Conservation (phyloP, 805 yeast genomes). For the Candida ulmi region DNA sequence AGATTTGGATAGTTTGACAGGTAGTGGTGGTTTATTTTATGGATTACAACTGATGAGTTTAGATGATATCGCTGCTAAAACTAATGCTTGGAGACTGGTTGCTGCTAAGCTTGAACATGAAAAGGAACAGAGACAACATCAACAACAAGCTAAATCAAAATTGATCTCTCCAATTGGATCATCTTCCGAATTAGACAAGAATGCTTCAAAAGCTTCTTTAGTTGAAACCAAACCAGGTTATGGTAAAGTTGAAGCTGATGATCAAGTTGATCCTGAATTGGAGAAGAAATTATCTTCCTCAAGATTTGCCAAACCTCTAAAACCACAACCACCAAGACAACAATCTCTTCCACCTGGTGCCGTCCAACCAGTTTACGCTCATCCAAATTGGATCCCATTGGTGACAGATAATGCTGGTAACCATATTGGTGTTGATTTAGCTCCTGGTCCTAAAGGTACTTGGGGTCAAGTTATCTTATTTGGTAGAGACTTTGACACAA, state of each 20-base stretch:
- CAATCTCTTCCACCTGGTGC: slow-evolving; percentile 73
- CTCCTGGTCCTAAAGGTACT: slow-evolving; percentile 71
- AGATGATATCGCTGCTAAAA: slow-evolving; percentile 75
- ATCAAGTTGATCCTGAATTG: slow-evolving; percentile 12
- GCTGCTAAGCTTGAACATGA: slow-evolving; percentile 35
- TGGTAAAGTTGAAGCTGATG: slow-evolving; percentile 15
- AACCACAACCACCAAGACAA: slow-evolving; percentile 43
- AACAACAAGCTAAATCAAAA: slow-evolving; percentile 14
- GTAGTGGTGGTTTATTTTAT: slow-evolving; percentile 66
- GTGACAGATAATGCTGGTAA: slow-evolving; percentile 87
- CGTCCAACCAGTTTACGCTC: slow-evolving; percentile 76
- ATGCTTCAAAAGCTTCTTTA: slow-evolving; percentile 17
- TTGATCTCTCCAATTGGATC: slow-evolving; percentile 22
- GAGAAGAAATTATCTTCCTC: slow-evolving; percentile 14
- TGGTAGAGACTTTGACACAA: slow-evolving; percentile 92
- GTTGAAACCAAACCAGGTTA: slow-evolving; percentile 26
- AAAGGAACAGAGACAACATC: slow-evolving; percentile 17
- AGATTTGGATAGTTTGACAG: slow-evolving; percentile 64
- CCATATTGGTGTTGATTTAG: slow-evolving; percentile 84
- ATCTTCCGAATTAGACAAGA: slow-evolving; percentile 16
- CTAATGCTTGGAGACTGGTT: slow-evolving; percentile 80
- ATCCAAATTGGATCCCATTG: slow-evolving; percentile 87
- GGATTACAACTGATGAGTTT: slow-evolving; percentile 77
- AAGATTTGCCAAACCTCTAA: slow-evolving; percentile 27
- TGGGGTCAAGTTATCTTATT: slow-evolving; percentile 91